Evolutionary conservation across 306 rosid genomes (phyloP), one percentile per base, ranked within the genome.

Genomic region (Lotus japonicus): DNA sequence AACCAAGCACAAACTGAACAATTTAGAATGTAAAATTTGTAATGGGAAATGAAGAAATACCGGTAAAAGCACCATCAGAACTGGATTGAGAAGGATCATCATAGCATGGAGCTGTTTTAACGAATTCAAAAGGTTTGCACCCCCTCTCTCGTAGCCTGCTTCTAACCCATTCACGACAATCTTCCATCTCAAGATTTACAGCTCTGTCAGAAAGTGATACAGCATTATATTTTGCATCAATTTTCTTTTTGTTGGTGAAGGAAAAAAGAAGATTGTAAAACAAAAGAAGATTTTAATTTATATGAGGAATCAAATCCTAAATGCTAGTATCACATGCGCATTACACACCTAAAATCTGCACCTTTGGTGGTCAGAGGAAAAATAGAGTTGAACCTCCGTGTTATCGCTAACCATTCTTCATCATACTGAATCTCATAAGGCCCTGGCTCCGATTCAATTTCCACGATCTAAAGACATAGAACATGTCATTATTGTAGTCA

Each of bases 361-460:
- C 77, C 81, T 72, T 31, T 81, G 60, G 44, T 46, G 2, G 96
- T 85, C 70, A 85, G 69, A 51, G 98, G 96, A 72, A 94, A 75
- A 80, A 86, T 64, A 75, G 80, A 80, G 79, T 94, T 90, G 86
- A 88, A 86, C 67, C 80, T 81, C 58, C 89, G 76, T 9, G 96
- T 94, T 82, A 94, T 84, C 11, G 95, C 96, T 65, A 94, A 81
- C 98, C 98, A 94, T 79, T 94, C 98, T 71, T 90, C 98, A 58
- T 94, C 96, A 60, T 86, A 94, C 84, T 74, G 86, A 66, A 94
- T 88, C 80, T 88, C 98, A 61, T 73, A 76, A 21, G 97, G 95
- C 65, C 97, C 97, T 50, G 79, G 73, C 76, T 70, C 96, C 11
- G 98, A 82, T 71, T 88, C 97, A 62, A 94, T 69, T 65, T 94